These are phyloP conservation scores for Volvox africanus DNA, from an alignment of 139 green algal species.

Conservation along the genomic window DNA sequence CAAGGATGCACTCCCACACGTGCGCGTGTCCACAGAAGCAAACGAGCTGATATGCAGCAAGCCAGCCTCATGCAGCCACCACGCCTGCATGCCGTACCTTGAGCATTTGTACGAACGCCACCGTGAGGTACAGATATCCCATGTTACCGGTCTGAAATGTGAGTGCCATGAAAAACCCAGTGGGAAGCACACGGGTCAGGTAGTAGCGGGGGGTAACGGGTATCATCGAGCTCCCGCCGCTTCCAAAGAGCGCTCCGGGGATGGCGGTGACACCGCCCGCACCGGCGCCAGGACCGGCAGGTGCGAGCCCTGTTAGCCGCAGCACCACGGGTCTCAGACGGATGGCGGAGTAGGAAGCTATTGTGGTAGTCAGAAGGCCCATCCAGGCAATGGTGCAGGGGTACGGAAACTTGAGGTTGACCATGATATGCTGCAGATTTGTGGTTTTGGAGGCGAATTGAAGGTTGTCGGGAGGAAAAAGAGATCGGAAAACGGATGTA, in stretches of 20 bases:
- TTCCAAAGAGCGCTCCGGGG: background rate
- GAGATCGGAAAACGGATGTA: background rate
- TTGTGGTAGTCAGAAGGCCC: slow-evolving; percentile 52
- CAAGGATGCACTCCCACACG: too few species aligned
- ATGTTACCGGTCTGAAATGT: slow-evolving; percentile 75
- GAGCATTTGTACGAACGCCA: slow-evolving; percentile 93
- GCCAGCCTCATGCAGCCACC: background rate
- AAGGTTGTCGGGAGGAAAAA: background rate
- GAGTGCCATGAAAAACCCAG: slow-evolving; percentile 61
- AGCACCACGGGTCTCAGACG: background rate
- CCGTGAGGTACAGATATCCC: slow-evolving; percentile 93
- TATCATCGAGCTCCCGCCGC: too few species aligned
- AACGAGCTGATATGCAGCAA: too few species aligned
- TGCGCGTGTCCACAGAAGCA: too few species aligned
- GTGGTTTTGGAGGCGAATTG: background rate
- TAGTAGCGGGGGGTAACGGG: slow-evolving; percentile 42
- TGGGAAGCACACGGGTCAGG: slow-evolving; percentile 51
- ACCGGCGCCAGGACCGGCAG: background rate
- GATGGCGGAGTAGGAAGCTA: background rate
- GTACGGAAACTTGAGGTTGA: slow-evolving; percentile 54
- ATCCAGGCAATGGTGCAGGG: slow-evolving; percentile 58
- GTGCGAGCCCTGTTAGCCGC: background rate
- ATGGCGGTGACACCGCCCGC: background rate
- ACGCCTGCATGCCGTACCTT: slow-evolving; percentile 52
- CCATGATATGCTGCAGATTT: slow-evolving; percentile 48